Conservation (phyloP, 2,329 filamentous ascomycete species). For the Microdochium trichocladiopsis region DNA sequence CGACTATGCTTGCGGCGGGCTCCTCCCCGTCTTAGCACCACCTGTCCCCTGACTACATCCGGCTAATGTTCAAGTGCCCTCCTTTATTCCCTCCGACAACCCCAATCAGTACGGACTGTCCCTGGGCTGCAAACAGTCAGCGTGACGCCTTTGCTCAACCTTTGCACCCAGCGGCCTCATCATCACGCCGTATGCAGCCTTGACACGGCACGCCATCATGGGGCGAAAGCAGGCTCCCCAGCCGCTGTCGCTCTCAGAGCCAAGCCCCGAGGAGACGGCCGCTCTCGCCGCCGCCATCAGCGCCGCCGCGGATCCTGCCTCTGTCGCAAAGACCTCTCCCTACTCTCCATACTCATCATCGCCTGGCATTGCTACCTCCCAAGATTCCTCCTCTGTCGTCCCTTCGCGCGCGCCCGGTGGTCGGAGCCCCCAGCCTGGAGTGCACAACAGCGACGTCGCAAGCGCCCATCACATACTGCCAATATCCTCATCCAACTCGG, state of each 20-base stretch:
- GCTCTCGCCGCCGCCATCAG: slow-evolving; percentile 22
- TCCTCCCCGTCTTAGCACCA: not conserved
- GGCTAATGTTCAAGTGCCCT: not conserved
- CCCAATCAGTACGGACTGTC: too few species aligned
- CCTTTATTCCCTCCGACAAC: too few species aligned
- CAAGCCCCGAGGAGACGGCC: slow-evolving; percentile 19
- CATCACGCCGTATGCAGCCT: not conserved
- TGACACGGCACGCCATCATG: slow-evolving; percentile 27
- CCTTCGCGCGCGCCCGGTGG: not conserved
- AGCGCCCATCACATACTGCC: slow-evolving; percentile 16
- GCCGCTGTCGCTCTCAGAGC: slow-evolving; percentile 45
- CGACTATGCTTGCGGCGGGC: not conserved
- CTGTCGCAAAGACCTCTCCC: slow-evolving; percentile 7
- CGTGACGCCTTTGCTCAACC: not conserved
- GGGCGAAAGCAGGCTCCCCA: slow-evolving; percentile 52
- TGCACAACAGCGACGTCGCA: slow-evolving; percentile 1
- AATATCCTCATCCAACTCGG: slow-evolving; percentile 17
- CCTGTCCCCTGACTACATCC: not conserved
- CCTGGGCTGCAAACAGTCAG: too few species aligned
- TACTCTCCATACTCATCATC: slow-evolving; percentile 1
- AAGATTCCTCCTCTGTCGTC: not conserved
- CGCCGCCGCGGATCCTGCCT: slow-evolving; percentile 16
- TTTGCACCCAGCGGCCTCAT: not conserved
- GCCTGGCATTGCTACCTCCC: not conserved
- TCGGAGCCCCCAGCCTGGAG: not conserved